Conservation (phyloP, 306 rosid species). For the Cercis canadensis region DNA sequence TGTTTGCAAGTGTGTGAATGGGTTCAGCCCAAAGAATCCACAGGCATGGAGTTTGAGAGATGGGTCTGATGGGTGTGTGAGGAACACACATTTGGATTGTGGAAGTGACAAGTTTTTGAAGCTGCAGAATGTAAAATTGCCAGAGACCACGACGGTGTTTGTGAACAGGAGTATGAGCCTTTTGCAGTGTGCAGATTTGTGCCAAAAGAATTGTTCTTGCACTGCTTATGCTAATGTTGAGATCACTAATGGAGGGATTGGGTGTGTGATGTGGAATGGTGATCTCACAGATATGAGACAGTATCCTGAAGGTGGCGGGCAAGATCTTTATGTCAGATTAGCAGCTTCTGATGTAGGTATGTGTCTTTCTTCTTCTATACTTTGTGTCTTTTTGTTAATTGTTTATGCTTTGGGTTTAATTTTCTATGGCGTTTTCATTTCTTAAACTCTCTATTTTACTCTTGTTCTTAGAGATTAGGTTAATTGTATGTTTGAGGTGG, state of each 20-base stretch:
- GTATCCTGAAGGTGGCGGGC: conserved; percentile 57
- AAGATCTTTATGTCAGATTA: conserved; percentile 63
- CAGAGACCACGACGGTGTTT: conserved; percentile 56
- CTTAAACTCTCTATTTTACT: not conserved
- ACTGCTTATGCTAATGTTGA: conserved; percentile 58
- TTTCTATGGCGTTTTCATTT: not conserved
- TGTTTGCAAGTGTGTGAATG: conserved; percentile 62
- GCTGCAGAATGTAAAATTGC: conserved; percentile 58
- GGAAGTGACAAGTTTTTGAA: conserved; percentile 46
- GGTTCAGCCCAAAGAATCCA: conserved; percentile 59
- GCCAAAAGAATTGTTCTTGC: conserved; percentile 65
- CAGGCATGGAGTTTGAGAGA: conserved; percentile 73
- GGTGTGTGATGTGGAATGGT: conserved; percentile 70
- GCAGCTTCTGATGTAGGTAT: conserved; percentile 78
- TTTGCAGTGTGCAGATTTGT: conserved; percentile 48
- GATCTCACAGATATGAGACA: conserved; percentile 58
- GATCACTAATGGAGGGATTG: conserved; percentile 56
- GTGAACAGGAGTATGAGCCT: conserved; percentile 51
- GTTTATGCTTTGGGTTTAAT: conserved; percentile 11
- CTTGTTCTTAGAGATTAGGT: not conserved
- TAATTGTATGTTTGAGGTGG: not conserved
- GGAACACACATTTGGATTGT: conserved; percentile 57
- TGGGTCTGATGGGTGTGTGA: conserved; percentile 72
- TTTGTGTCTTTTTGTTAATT: not conserved
- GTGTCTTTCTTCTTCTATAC: too few species aligned